phyloP scores from a whole-genome alignment of 495 filamentous ascomycete genomes.

The Penicillium robsamsonii region DNA sequence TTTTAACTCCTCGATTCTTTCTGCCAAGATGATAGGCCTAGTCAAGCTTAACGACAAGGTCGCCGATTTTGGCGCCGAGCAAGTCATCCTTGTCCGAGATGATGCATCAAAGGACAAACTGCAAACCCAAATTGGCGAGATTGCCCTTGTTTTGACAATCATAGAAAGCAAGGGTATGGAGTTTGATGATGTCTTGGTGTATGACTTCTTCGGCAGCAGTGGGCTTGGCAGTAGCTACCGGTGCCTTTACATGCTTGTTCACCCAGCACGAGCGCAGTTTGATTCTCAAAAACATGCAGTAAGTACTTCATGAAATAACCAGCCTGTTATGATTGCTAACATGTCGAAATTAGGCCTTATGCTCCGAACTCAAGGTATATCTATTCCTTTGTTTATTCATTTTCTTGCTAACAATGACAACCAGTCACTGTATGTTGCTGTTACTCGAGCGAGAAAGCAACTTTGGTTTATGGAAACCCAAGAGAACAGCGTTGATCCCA shows the following conservation, averaged over 20 bases:
- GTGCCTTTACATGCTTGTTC: constrained; percentile 12
- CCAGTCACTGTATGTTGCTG: constrained; percentile 32
- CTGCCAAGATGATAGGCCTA: constrained; percentile 23
- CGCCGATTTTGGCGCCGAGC: constrained; percentile 42
- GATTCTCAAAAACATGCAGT: constrained; percentile 22
- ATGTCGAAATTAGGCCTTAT: constrained; percentile 14
- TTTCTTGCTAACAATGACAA: not conserved
- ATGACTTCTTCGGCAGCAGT: constrained; percentile 32
- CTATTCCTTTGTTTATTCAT: not conserved
- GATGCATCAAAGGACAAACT: constrained; percentile 28
- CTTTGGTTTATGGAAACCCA: constrained; percentile 28
- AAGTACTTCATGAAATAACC: not conserved
- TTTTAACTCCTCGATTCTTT: constrained; percentile 28
- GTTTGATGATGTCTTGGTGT: constrained; percentile 43
- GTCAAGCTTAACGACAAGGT: constrained; percentile 28
- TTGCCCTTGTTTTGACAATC: constrained; percentile 41
- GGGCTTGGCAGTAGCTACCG: constrained; percentile 20
- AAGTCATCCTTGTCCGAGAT: constrained; percentile 45
- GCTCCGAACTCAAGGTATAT: constrained; percentile 26
- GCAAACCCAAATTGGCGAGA: constrained; percentile 27
- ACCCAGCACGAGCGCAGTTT: constrained; percentile 7
- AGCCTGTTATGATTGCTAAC: not conserved
- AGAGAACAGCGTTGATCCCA: constrained; percentile 11
- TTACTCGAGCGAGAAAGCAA: constrained; percentile 27
- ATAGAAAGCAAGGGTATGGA: constrained; percentile 49